Evolutionary conservation across 768 basidiomycete genomes (phyloP), one percentile per base, ranked within the genome.

Genomic region (Tylopilus balloui): DNA sequence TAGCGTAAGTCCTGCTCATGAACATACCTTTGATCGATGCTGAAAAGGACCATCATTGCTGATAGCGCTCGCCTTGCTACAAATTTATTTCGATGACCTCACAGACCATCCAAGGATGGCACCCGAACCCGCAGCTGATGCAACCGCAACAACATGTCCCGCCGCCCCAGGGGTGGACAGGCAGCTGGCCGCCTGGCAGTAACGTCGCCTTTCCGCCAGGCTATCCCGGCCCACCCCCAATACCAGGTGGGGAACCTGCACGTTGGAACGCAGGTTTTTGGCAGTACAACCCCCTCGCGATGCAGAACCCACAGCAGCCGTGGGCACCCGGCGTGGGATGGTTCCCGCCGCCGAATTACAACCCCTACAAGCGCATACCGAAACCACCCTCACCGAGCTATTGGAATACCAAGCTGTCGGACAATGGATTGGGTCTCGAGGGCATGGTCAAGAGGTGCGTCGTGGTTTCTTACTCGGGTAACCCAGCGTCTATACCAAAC

Each of bases 341-440:
- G 60, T 57, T 62, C 21, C 64, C 61, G 14, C 64, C 61, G 14
- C 52, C 63, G 48, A 61, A 64, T 35, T 72, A 65, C 53, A 83
- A 86, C 48, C 86, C 86, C 0, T 80, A 79, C 71, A 87, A 86
- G 61, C 79, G 81, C 17, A 58, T 71, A 11, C 75, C 79, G n/a
- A 79, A 74, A 36, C 75, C 76, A 0, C 79, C 83, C 5, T 83
- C 82, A 55, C 77, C 78, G 2, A 81, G 79, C 49, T 89, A 89
- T 64, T 78, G 84, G 62, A 74, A 76, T 3, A 78, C 77, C 4
- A 63, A 75, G 57, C 64, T 89, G 23, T 58, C 70, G 1, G 73
- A 82, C 42, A 88, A 89, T 62, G 80, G 81, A 0, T 68, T 89
- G 5, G 83, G 81, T 27, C 71, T 89, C 19, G 70, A 76, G 51